These are phyloP conservation scores for Pseudohyphozyma bogoriensis DNA, from an alignment of 768 basidiomycete genomes.

Conservation along the genomic window DNA sequence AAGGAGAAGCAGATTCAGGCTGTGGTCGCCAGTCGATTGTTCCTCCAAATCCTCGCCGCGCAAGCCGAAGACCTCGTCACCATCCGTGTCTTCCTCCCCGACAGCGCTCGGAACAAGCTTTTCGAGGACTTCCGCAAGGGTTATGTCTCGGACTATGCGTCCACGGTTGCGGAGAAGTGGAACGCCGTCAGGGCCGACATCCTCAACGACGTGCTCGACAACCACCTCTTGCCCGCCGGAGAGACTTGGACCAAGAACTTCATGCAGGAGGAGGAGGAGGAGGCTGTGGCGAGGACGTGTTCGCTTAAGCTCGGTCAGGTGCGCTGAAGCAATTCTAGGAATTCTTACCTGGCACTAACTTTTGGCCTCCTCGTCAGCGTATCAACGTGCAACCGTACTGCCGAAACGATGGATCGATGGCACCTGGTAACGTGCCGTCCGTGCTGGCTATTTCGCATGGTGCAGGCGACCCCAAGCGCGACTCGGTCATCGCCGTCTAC, in stretches of 20 bases:
- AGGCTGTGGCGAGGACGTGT: constrained; percentile 60
- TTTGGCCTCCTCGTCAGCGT: constrained; percentile 3
- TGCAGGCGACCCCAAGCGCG: constrained; percentile 83
- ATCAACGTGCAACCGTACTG: constrained; percentile 20
- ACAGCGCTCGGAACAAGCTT: constrained; percentile 54
- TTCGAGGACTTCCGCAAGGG: constrained; percentile 67
- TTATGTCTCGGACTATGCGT: constrained; percentile 72
- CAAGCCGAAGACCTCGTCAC: constrained; percentile 81
- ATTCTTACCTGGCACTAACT: not conserved
- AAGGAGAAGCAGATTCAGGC: constrained; percentile 60
- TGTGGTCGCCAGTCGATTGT: constrained; percentile 48
- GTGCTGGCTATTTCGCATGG: constrained; percentile 92
- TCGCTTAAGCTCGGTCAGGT: constrained; percentile 62
- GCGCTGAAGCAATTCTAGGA: constrained; percentile 29
- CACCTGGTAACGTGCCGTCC: constrained; percentile 59
- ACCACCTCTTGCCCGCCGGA: constrained; percentile 71
- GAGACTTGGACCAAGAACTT: constrained; percentile 83
- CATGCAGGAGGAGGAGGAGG: constrained; percentile 81
- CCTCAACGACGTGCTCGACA: constrained; percentile 65
- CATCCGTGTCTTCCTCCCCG: constrained; percentile 57
- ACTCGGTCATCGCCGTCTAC: constrained; percentile 74
- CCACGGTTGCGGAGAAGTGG: constrained; percentile 79
- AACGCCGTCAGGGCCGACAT: constrained; percentile 72
- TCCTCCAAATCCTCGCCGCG: constrained; percentile 79
- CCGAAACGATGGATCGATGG: constrained; percentile 49